Evolutionary conservation across 1,284 basidiomycete species (phyloP).

Genomic region (Chondrostereum purpureum): DNA sequence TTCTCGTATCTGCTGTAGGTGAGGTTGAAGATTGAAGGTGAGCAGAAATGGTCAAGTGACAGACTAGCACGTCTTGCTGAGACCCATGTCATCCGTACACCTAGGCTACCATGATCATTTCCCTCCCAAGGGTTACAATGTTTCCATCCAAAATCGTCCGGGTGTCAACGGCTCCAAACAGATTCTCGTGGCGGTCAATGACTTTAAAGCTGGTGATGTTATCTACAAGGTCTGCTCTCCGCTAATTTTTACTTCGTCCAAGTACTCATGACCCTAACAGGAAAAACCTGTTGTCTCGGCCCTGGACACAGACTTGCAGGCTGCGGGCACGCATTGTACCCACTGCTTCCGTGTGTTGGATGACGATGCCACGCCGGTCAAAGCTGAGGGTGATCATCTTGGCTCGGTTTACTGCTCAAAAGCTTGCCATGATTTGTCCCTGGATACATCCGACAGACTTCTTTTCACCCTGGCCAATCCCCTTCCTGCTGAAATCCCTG

Average conservation of each 20-base stretch:
- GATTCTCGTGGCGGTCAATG: conserved; percentile 59
- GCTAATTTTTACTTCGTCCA: background rate
- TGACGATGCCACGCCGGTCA: conserved; percentile 35
- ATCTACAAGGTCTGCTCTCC: conserved; percentile 62
- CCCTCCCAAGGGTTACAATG: conserved; percentile 65
- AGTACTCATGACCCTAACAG: conserved; percentile 28
- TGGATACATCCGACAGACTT: conserved; percentile 55
- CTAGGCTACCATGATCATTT: conserved; percentile 72
- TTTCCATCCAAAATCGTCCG: conserved; percentile 45
- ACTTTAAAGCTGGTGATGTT: conserved; percentile 61
- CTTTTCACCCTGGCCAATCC: conserved; percentile 64
- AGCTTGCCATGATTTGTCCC: conserved; percentile 51
- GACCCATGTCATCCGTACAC: conserved; percentile 12
- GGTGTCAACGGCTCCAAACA: conserved; percentile 35
- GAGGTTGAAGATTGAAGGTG: conserved; percentile 67
- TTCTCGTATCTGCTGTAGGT: conserved; percentile 42
- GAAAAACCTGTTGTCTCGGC: conserved; percentile 64
- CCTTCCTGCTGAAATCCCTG: conserved; percentile 46
- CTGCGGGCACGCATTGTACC: conserved; percentile 58
- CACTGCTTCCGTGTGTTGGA: conserved; percentile 60
- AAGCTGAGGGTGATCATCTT: conserved; percentile 44
- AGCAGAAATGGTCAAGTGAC: conserved; percentile 31
- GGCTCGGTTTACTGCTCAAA: conserved; percentile 65
- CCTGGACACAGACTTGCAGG: conserved; percentile 65
- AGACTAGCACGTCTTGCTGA: conserved; percentile 22